phyloP scores from a whole-genome alignment of 345 rosid genomes.

The Gossypioides kirkii region DNA sequence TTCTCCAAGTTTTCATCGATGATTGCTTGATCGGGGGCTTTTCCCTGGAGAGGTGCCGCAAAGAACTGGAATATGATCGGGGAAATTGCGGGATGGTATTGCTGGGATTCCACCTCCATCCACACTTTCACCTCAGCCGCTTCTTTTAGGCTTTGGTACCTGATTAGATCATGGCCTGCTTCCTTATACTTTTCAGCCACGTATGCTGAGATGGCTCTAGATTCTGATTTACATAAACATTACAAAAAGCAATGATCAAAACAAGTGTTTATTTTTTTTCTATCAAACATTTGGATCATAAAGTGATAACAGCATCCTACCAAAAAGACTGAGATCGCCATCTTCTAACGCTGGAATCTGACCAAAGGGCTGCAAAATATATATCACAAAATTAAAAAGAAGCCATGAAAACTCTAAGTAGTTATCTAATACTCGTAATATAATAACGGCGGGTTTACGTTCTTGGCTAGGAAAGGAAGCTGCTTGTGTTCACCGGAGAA shows the following conservation, averaged over 20 bases:
- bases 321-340: constrained; percentile 65
- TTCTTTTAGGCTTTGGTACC: constrained; percentile 40
- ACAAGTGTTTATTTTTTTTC: not conserved
- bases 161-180: constrained; percentile 44
- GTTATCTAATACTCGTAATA: not conserved
- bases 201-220: constrained; percentile 70
- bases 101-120: constrained; percentile 74
- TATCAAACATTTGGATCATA: not conserved
- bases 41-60: constrained; percentile 48
- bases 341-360: constrained; percentile 81
- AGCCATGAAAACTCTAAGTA: not conserved
- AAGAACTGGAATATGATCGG: constrained; percentile 48
- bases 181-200: constrained; percentile 55
- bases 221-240: constrained; percentile 35
- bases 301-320: constrained; percentile 23
- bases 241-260: not conserved
- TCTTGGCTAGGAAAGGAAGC: constrained; percentile 55
- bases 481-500: constrained; percentile 59
- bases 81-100: constrained; percentile 46
- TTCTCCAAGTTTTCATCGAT: constrained; percentile 47
- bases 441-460: constrained; percentile 9
- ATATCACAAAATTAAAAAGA: not conserved
- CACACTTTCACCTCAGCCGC: constrained; percentile 59
- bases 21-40: constrained; percentile 39
- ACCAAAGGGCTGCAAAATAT: constrained; percentile 67